These are phyloP conservation scores for Volutella citrinella DNA, from an alignment of 2,329 filamentous ascomycete genomes.

Conservation along the genomic window DNA sequence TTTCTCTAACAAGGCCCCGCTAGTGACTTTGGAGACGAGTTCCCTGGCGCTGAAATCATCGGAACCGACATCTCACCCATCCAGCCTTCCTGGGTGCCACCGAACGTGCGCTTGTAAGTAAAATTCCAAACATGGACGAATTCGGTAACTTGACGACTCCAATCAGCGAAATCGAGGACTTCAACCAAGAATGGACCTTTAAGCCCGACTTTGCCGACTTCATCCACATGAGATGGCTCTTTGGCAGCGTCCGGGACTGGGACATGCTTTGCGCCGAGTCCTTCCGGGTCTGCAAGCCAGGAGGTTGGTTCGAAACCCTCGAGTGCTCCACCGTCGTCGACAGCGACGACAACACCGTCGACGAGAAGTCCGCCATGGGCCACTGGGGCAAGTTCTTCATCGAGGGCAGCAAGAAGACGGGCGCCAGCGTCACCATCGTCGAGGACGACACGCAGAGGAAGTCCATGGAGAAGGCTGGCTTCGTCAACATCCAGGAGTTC, in stretches of 20 bases:
- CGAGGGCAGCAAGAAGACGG: conserved; percentile 28
- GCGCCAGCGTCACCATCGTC: conserved; percentile 23
- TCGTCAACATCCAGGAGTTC: conserved; percentile 22
- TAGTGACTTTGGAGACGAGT: conserved; percentile 47
- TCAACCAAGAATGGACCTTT: conserved; percentile 29
- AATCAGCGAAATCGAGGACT: conserved; percentile 25
- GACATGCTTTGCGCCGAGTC: conserved; percentile 49
- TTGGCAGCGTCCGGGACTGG: conserved; percentile 56
- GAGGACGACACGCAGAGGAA: conserved; percentile 19
- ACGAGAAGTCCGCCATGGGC: conserved; percentile 20
- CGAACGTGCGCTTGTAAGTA: conserved; percentile 40
- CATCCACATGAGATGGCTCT: conserved; percentile 56
- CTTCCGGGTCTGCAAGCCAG: conserved; percentile 52
- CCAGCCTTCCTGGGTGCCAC: conserved; percentile 49
- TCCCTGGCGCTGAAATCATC: conserved; percentile 40
- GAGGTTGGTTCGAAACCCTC: conserved; percentile 41
- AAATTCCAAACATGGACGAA: fast-evolving
- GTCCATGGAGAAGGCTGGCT: conserved; percentile 18
- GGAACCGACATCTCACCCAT: conserved; percentile 57
- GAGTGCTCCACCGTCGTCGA: conserved; percentile 24
- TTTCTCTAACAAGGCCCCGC: not conserved
- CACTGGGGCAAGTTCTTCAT: conserved; percentile 29
- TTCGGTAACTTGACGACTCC: not conserved
- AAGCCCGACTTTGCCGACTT: conserved; percentile 47
- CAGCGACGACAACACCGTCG: conserved; percentile 30